Evolutionary conservation across 495 filamentous ascomycete genomes (phyloP).

Genomic region (Aspergillus olivimuriae): DNA sequence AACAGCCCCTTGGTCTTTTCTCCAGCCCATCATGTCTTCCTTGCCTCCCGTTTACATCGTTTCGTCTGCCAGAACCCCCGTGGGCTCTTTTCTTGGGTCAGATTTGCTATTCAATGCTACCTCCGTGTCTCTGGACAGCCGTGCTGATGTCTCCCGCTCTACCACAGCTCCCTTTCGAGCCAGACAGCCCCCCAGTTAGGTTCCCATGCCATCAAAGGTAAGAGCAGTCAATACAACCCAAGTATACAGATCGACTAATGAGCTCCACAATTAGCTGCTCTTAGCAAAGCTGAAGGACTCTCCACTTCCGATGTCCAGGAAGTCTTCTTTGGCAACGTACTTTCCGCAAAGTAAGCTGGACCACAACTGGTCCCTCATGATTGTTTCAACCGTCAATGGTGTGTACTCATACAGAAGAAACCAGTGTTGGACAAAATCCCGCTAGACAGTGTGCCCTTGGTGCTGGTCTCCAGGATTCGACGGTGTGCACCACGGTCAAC

Average conservation of each 20-base stretch:
- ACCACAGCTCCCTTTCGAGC: conserved; percentile 69
- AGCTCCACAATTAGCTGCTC: conserved; percentile 52
- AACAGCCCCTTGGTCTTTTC: neutral
- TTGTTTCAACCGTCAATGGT: neutral
- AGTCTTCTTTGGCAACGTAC: conserved; percentile 96
- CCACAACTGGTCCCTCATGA: neutral
- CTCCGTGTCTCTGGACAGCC: neutral
- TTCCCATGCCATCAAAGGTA: conserved; percentile 87
- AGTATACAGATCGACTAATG: conserved; percentile 1
- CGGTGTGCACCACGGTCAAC: conserved; percentile 90
- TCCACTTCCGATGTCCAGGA: conserved; percentile 84
- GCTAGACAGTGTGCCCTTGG: conserved; percentile 87
- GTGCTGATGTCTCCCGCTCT: neutral
- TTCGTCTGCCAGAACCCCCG: conserved; percentile 80
- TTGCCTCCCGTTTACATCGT: conserved; percentile 92
- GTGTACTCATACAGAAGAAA: neutral
- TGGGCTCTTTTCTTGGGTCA: conserved; percentile 90
- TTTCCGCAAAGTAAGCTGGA: conserved; percentile 76
- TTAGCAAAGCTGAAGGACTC: conserved; percentile 78
- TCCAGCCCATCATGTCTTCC: conserved; percentile 44
- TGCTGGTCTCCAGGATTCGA: conserved; percentile 71
- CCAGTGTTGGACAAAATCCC: conserved; percentile 91
- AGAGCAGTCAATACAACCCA: too few species aligned
- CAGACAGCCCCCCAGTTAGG: conserved; percentile 81
- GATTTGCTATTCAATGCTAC: conserved; percentile 17